Evolutionary conservation across 1,284 basidiomycete species (phyloP).

Genomic region (Pulveroboletus sp.): DNA sequence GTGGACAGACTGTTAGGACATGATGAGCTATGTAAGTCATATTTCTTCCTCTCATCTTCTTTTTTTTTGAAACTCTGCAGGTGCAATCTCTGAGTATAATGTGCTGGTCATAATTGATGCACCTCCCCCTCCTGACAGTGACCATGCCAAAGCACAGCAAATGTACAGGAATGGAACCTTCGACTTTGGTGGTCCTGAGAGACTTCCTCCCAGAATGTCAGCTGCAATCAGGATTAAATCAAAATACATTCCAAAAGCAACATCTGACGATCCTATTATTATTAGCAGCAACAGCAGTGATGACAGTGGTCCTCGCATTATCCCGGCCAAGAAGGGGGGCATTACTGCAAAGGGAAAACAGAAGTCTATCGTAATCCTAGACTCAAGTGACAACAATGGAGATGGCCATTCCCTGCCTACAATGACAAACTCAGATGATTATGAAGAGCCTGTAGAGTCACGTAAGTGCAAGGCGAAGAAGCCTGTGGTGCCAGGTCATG

Average conservation of each 20-base stretch:
- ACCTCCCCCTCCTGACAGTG: not conserved
- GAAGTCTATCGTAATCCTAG: not conserved
- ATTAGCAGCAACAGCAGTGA: not conserved
- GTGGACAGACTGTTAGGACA: not conserved
- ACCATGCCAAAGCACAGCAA: not conserved
- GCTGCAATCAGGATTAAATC: not conserved
- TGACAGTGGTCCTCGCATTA: not conserved
- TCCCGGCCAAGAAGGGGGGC: not conserved
- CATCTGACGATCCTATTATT: not conserved
- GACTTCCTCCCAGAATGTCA: not conserved
- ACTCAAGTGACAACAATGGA: not conserved
- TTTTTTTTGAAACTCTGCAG: not conserved
- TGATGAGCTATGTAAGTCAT: not conserved
- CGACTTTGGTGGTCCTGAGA: not conserved
- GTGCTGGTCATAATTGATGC: not conserved
- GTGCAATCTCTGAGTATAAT: not conserved
- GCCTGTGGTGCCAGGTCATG: not conserved
- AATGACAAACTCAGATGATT: too few relatives aligned
- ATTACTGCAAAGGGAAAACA: not conserved
- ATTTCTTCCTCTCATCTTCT: not conserved
- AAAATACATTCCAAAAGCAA: not conserved
- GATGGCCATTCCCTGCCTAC: not conserved
- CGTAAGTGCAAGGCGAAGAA: not conserved
- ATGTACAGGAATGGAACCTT: slow-evolving; percentile 6
- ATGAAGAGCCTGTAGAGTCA: not conserved